These are phyloP conservation scores for Stemphylium lycopersici DNA, from an alignment of 2,329 filamentous ascomycete genomes.

Conservation along the genomic window DNA sequence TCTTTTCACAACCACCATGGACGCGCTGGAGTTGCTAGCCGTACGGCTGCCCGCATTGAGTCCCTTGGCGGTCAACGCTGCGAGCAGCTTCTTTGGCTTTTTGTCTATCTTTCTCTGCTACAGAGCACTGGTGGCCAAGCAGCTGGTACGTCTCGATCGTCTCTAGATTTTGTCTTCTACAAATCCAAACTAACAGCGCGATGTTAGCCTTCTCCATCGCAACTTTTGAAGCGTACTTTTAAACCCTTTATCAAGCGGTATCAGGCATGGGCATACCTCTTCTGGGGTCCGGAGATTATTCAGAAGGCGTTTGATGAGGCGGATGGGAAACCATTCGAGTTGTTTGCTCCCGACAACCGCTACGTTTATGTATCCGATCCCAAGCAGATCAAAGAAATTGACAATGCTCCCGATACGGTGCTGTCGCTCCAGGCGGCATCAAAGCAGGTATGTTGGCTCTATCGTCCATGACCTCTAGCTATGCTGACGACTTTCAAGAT, in stretches of 20 bases:
- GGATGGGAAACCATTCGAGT: constrained; percentile 18
- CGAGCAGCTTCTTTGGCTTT: constrained; percentile 18
- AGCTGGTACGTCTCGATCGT: constrained; percentile 8
- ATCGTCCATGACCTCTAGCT: background rate
- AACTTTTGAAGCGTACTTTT: constrained; percentile 3
- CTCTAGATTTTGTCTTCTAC: background rate
- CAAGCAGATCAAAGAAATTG: constrained; percentile 24
- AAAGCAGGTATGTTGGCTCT: constrained; percentile 15
- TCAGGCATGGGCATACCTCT: constrained; percentile 19
- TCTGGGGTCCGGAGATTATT: constrained; percentile 21
- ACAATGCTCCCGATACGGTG: constrained; percentile 20
- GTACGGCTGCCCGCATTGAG: constrained; percentile 6
- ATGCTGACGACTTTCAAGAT: constrained; percentile 3
- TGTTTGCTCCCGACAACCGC: constrained; percentile 21
- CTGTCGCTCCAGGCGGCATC: constrained; percentile 24
- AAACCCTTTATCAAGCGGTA: constrained; percentile 14
- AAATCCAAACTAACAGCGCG: background rate
- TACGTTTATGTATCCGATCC: constrained; percentile 23
- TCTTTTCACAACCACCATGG: constrained; percentile 3
- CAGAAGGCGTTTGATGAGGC: constrained; percentile 17
- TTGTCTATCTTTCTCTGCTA: constrained; percentile 19
- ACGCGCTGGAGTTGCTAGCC: constrained; percentile 7
- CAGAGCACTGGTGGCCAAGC: constrained; percentile 13
- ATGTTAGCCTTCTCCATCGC: constrained; percentile 2
- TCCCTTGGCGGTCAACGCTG: constrained; percentile 12